These are phyloP conservation scores for Yamadazyma membranifaciens DNA, from an alignment of 1,139 yeast genomes.

Conservation along the genomic window DNA sequence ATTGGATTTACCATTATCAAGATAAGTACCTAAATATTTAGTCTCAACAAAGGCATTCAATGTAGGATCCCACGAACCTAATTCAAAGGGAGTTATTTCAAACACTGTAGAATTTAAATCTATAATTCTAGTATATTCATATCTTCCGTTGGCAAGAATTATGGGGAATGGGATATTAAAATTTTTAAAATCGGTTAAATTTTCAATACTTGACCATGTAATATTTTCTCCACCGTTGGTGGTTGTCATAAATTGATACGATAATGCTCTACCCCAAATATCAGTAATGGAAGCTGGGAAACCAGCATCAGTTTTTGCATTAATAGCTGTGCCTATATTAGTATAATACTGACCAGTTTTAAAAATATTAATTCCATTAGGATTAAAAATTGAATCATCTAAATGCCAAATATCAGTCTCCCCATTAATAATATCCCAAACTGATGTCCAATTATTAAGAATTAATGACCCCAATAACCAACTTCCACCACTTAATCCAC, in stretches of 20 bases:
- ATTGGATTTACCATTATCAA: slow-evolving; percentile 27
- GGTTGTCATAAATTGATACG: slow-evolving; percentile 33
- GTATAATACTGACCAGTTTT: slow-evolving; percentile 34
- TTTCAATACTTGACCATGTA: slow-evolving; percentile 39
- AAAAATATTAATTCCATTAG: slow-evolving; percentile 35
- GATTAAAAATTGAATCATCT: slow-evolving; percentile 39
- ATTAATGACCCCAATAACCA: slow-evolving; percentile 44
- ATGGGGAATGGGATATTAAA: slow-evolving; percentile 45
- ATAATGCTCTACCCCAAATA: slow-evolving; percentile 44
- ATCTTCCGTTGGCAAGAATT: slow-evolving; percentile 39
- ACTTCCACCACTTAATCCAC: slow-evolving; percentile 45
- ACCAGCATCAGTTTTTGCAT: slow-evolving; percentile 35
- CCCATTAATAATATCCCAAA: slow-evolving; percentile 29
- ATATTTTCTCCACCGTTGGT: slow-evolving; percentile 28
- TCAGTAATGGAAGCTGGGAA: slow-evolving; percentile 41
- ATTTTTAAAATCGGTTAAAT: slow-evolving; percentile 25
- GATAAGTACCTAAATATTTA: slow-evolving; percentile 34
- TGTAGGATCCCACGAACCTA: slow-evolving; percentile 48
- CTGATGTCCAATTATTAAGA: slow-evolving; percentile 39
- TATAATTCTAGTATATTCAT: slow-evolving; percentile 32
- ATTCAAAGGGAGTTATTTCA: slow-evolving; percentile 41
- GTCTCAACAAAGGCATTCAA: slow-evolving; percentile 30
- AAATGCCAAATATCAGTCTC: slow-evolving; percentile 37
- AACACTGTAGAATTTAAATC: slow-evolving; percentile 41
- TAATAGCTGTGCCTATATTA: slow-evolving; percentile 25